Evolutionary conservation across 2,329 filamentous ascomycete genomes (phyloP).

Genomic region (Aspergillus hiratsukae): DNA sequence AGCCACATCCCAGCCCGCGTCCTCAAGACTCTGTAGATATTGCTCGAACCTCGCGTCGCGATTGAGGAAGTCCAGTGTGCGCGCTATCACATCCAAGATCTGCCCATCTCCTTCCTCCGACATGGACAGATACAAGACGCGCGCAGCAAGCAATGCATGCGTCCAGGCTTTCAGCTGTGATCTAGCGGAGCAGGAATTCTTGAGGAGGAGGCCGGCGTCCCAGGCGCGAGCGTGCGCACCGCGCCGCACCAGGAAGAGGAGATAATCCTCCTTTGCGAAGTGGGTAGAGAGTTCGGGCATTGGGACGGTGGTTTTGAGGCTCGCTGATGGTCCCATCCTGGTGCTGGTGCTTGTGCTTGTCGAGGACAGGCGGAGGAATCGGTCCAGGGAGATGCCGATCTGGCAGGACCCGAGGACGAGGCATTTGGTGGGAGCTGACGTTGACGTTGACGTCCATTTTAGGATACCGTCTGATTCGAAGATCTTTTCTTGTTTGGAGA

Average conservation of each 20-base stretch:
- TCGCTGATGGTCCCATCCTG: background rate
- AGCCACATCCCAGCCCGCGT: slow-evolving; percentile 63
- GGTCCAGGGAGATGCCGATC: slow-evolving; percentile 49
- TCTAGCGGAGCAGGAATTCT: slow-evolving; percentile 48
- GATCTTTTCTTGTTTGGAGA: slow-evolving; percentile 56
- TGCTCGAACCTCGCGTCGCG: slow-evolving; percentile 41
- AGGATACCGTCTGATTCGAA: slow-evolving; percentile 64
- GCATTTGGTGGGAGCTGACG: background rate
- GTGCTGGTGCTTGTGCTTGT: slow-evolving; percentile 4
- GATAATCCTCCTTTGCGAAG: slow-evolving; percentile 53
- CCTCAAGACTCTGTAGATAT: slow-evolving; percentile 39
- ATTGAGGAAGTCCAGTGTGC: slow-evolving; percentile 40
- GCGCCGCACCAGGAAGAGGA: slow-evolving; percentile 54
- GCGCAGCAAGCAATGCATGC: slow-evolving; percentile 52
- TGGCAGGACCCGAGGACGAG: slow-evolving; percentile 47
- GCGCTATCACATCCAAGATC: slow-evolving; percentile 37
- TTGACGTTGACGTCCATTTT: slow-evolving; percentile 37
- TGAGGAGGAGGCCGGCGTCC: slow-evolving; percentile 58
- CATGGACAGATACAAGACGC: slow-evolving; percentile 11
- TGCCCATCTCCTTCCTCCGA: background rate
- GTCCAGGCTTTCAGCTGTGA: slow-evolving; percentile 60
- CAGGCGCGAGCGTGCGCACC: slow-evolving; percentile 15
- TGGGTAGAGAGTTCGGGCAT: slow-evolving; percentile 47
- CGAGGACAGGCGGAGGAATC: slow-evolving; percentile 19
- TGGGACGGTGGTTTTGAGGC: slow-evolving; percentile 34